Evolutionary conservation across 1,284 basidiomycete genomes (phyloP).

Genomic region (Termitomyces sp.): DNA sequence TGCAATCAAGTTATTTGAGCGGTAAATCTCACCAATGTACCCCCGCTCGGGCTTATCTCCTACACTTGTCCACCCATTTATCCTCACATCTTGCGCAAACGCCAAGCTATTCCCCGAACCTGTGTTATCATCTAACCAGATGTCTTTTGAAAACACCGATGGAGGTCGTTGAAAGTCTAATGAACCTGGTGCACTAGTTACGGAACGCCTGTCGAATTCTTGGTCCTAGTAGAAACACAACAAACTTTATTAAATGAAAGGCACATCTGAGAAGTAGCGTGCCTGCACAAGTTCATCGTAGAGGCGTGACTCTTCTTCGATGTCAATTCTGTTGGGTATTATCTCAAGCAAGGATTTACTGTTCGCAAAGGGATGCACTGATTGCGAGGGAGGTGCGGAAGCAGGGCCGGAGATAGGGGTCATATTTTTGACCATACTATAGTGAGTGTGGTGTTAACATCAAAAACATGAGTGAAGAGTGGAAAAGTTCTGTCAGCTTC

Average conservation of each 20-base stretch:
- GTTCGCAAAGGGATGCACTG: conserved; percentile 28
- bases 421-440: conserved; percentile 5
- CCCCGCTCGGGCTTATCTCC: conserved; percentile 56
- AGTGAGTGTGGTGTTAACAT: not conserved
- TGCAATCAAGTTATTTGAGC: not conserved
- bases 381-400: not conserved
- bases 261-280: conserved; percentile 6
- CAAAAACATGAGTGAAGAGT: not conserved
- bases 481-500: not conserved
- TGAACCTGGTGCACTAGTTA: conserved; percentile 13
- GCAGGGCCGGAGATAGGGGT: not conserved
- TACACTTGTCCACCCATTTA: conserved; percentile 65
- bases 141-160: conserved; percentile 56
- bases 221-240: conserved; percentile 9
- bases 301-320: conserved; percentile 37
- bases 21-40: conserved; percentile 46
- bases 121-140: conserved; percentile 59
- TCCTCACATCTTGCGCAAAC: conserved; percentile 59
- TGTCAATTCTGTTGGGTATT: conserved; percentile 31
- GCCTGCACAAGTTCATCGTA: conserved; percentile 34
- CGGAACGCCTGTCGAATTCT: conserved; percentile 10
- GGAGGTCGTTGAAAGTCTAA: conserved; percentile 33
- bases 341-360: conserved; percentile 28
- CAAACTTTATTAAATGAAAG: not conserved
- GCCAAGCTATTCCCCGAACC: conserved; percentile 45